Percentiles rank a stretch among this genome's conserved stretches.
Evolutionary conservation across 176 grass and related monocot species (phyloP).

Genomic region (Oryza punctata): DNA sequence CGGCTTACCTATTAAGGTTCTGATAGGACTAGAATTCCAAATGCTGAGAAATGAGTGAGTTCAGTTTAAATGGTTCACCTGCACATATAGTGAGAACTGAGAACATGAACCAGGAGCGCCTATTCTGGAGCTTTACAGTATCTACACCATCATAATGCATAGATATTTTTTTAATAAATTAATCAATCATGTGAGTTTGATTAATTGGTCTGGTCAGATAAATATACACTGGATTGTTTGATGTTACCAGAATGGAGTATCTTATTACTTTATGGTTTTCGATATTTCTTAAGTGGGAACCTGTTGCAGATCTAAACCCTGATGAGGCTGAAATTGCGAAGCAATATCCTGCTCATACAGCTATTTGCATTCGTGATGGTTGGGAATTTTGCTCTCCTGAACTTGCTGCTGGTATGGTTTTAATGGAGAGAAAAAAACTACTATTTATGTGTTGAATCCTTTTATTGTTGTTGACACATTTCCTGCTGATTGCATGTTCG

Average conservation of each 20-base stretch:
- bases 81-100: constrained; percentile 22
- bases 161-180: constrained; percentile 3
- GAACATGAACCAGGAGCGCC: not conserved
- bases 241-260: constrained; percentile 11
- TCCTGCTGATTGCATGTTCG: constrained; percentile 4
- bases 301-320: constrained; percentile 72
- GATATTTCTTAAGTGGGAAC: constrained; percentile 27
- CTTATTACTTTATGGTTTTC: not conserved
- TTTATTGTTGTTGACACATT: constrained; percentile 24
- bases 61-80: constrained; percentile 7
- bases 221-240: constrained; percentile 1
- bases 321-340: constrained; percentile 65
- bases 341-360: constrained; percentile 86
- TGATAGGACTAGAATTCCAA: not conserved
- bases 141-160: not conserved
- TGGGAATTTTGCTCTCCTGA: constrained; percentile 83
- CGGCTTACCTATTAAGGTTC: not conserved
- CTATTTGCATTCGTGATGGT: constrained; percentile 92
- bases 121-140: not conserved
- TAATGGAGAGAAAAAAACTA: constrained; percentile 29
- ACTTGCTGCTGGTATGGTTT: constrained; percentile 70
- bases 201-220: not conserved
- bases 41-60: constrained; percentile 1
- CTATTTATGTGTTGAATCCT: constrained; percentile 1
- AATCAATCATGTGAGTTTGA: not conserved